These are phyloP conservation scores for Endogone sp. DNA, from an alignment of 192 early-diverging fungal species.

Conservation along the genomic window DNA sequence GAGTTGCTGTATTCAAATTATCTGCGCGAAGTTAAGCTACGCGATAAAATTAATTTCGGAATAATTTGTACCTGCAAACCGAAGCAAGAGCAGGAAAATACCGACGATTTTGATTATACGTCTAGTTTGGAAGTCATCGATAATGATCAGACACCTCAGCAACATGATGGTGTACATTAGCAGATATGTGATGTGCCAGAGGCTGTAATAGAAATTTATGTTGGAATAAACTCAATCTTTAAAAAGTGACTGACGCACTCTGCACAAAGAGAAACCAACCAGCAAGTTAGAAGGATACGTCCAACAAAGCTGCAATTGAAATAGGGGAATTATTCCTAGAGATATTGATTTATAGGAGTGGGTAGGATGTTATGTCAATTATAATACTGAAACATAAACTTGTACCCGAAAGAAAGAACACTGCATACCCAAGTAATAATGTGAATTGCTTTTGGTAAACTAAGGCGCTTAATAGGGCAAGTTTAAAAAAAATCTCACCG, in stretches of 20 bases:
- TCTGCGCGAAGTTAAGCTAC: conserved; percentile 8
- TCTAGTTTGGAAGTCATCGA: conserved; percentile 14
- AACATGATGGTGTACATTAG: conserved; percentile 18
- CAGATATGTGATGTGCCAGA: conserved; percentile 24
- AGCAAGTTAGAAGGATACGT: conserved; percentile 10
- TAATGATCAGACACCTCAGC: conserved; percentile 6
- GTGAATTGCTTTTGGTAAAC: no score
- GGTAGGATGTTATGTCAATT: no score
- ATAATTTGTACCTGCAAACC: conserved; percentile 22
- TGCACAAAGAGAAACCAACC: not conserved
- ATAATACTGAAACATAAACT: no score
- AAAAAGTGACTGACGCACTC: not conserved
- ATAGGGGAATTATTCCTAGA: conserved; percentile 22
- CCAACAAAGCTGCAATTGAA: conserved; percentile 21
- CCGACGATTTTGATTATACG: conserved; percentile 23
- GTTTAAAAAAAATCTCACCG: no score
- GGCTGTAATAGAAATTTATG: conserved; percentile 1
- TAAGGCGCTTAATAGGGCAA: no score
- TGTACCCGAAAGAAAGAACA: no score
- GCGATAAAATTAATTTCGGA: no score
- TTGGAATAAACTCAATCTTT: no score
- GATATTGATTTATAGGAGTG: conserved; percentile 18
- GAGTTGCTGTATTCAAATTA: no score
- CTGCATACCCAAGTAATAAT: no score
- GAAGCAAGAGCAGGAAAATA: conserved; percentile 10